Conservation (phyloP, 1,139 yeast genomes). For the Saccharomycopsis hybrid region DNA sequence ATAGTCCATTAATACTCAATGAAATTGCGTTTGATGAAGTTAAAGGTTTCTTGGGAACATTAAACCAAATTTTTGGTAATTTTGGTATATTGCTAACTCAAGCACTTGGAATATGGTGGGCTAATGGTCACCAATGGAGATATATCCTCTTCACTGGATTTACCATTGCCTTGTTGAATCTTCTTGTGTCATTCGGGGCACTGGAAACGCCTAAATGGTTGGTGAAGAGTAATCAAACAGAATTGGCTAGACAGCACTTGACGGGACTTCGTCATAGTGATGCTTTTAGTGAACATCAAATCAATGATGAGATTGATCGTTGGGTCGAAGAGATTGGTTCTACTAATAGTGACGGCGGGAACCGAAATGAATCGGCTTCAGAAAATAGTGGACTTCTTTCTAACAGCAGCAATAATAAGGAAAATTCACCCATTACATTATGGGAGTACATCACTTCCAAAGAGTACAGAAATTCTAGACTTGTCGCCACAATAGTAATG, state of each 20-base stretch:
- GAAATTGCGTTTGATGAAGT: constrained; percentile 66
- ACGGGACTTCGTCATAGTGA: constrained; percentile 1
- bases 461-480: constrained; percentile 47
- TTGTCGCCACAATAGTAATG: constrained; percentile 68
- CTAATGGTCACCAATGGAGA: constrained; percentile 71
- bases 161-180: constrained; percentile 44
- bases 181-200: constrained; percentile 40
- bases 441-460: constrained; percentile 12
- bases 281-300: neutral
- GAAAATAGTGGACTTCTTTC: neutral
- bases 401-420: neutral
- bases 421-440: neutral
- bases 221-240: constrained; percentile 30
- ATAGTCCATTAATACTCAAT: constrained; percentile 76
- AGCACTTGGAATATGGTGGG: constrained; percentile 59
- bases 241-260: constrained; percentile 30
- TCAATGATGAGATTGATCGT: constrained; percentile 12
- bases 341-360: neutral
- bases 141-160: constrained; percentile 55
- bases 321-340: constrained; percentile 15
- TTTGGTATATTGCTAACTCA: constrained; percentile 80
- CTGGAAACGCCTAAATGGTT: constrained; percentile 89
- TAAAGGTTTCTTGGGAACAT: constrained; percentile 76
- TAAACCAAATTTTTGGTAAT: constrained; percentile 83
- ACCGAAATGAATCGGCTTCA: neutral